Evolutionary conservation across 805 yeast species (phyloP).

Genomic region (Candida silvicultrix): DNA sequence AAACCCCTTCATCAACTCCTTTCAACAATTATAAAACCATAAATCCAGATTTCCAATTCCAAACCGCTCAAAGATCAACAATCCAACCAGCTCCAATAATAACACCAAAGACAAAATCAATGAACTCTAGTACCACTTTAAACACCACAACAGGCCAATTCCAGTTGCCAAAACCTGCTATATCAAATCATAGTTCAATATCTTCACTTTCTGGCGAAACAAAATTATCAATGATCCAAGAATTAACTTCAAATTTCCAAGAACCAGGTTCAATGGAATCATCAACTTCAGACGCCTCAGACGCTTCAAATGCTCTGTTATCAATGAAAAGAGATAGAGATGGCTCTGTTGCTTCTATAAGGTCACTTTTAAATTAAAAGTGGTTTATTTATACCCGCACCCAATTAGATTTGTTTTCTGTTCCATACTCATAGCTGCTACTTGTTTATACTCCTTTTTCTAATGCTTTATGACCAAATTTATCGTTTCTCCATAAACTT

Average conservation of each 20-base stretch:
- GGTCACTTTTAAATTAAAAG: slow-evolving; percentile 17
- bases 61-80: not conserved
- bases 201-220: not conserved
- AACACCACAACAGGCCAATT: not conserved
- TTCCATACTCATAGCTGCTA: not conserved
- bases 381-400: too few relatives aligned
- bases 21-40: slow-evolving; percentile 1
- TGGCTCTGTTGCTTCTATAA: slow-evolving; percentile 14
- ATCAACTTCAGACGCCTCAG: not conserved
- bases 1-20: slow-evolving; percentile 1
- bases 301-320: slow-evolving; percentile 14
- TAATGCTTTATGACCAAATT: too few relatives aligned
- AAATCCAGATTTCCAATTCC: slow-evolving; percentile 17
- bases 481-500: too few relatives aligned
- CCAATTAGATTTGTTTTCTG: too few relatives aligned
- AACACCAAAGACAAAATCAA: slow-evolving; percentile 1
- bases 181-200: not conserved
- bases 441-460: too few relatives aligned
- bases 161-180: not conserved
- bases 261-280: not conserved
- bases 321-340: slow-evolving; percentile 18
- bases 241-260: slow-evolving; percentile 4
- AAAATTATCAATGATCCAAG: not conserved
- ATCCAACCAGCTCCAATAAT: not conserved
- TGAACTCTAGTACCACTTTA: too few relatives aligned